A percentile compares a stretch with the other conserved stretches of the same genome.
These are phyloP conservation scores for Alternaria atra DNA, from an alignment of 2,329 filamentous ascomycete species.

Conservation along the genomic window DNA sequence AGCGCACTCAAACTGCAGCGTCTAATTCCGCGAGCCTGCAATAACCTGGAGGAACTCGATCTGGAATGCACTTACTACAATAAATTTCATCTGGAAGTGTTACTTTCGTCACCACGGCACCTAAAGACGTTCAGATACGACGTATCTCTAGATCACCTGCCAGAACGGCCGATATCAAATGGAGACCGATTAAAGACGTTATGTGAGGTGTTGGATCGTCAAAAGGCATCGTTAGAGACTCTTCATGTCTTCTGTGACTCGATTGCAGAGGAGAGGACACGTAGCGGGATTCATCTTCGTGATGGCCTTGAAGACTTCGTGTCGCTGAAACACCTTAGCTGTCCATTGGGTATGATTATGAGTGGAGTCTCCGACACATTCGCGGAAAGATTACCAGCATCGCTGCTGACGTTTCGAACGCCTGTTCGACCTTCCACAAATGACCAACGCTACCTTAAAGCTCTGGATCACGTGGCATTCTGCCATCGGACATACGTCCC, in stretches of 20 bases:
- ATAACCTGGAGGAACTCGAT: constrained; percentile 27
- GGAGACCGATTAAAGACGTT: constrained; percentile 6
- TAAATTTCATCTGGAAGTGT: constrained; percentile 17
- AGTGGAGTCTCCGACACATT: constrained; percentile 13
- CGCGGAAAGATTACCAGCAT: constrained; percentile 22
- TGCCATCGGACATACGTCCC: constrained; percentile 15
- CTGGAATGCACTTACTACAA: constrained; percentile 24
- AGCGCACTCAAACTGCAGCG: constrained; percentile 18
- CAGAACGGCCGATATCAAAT: constrained; percentile 7
- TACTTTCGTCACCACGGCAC: constrained; percentile 25
- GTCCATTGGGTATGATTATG: constrained; percentile 20
- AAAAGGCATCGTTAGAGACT: constrained; percentile 23
- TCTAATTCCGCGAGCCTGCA: constrained; percentile 24
- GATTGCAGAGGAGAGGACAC: constrained; percentile 1
- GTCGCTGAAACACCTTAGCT: constrained; percentile 21
- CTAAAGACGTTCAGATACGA: constrained; percentile 30
- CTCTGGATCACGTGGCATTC: constrained; percentile 25
- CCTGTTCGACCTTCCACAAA: constrained; percentile 7
- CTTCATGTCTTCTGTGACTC: constrained; percentile 17
- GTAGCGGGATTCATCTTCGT: constrained; percentile 2
- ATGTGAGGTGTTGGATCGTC: constrained; percentile 15
- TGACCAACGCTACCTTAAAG: constrained; percentile 16
- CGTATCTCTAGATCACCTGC: constrained; percentile 5
- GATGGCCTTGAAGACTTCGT: constrained; percentile 22
- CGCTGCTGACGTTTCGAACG: constrained; percentile 18